Evolutionary conservation across 1,284 basidiomycete genomes (phyloP), one percentile per base, ranked within the genome.

Genomic region (Trametes pubescens): DNA sequence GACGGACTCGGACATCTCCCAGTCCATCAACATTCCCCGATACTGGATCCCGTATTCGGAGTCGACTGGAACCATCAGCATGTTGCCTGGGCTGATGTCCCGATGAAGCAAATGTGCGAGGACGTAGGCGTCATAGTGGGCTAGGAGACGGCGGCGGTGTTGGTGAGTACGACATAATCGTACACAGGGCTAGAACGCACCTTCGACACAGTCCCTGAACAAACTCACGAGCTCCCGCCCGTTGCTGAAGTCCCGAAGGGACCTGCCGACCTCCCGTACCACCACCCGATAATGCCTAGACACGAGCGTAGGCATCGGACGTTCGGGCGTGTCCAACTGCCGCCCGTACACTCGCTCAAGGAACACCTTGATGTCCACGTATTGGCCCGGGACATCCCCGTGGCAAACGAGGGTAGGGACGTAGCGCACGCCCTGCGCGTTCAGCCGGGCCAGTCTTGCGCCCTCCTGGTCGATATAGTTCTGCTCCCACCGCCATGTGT

Each of bases 331-430:
- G 24, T 10, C 52, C 48, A 21, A 7, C 22, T 35, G 21, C 8
- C n/a, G n/a, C 44, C 32, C 34, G 47, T 10, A 18, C 22, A 26
- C 32, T 16, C 64, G 16, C 47, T 16, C 11, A 4, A 40, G 18
- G 2, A 40, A 22, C 14, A 34, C 32, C 26, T 53, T 51, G 35
- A 55, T 5, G 26, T 58, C 10, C 21, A 61, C 34, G 4, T 29
- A 14, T 16, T 62, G 64, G 16, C 35, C 51, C n/a, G 22, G 38
- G 16, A 66, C 52, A n/a, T 63, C 65, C 4, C 40, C 61, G 14
- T 66, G 61, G 18, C 57, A 63, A 26, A 66, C 35, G n/a, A 66
- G 53, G 22, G 65, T 66, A 40, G 65, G 65, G 18, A 66, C 55
- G 34, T 56, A 14, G 7, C 29, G 34, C 7, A 63, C 56, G 2